Percentiles rank a stretch among this genome's conserved stretches.
phyloP scores from a whole-genome alignment of 2,329 filamentous ascomycete genomes.

The Hymenoscyphus salicellus region DNA sequence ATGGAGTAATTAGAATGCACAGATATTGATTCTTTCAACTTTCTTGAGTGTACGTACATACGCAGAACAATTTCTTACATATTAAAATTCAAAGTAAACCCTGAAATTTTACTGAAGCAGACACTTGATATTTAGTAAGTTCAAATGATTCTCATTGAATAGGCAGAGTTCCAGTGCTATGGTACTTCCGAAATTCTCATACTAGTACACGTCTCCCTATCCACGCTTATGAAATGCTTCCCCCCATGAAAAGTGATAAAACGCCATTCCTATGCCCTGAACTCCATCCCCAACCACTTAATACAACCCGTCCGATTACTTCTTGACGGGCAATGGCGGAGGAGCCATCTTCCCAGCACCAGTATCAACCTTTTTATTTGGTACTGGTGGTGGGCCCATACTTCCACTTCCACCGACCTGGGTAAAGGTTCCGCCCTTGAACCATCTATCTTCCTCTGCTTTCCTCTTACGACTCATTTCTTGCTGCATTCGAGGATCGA shows the following conservation, averaged over 20 bases:
- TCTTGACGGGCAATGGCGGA: slow-evolving; percentile 30
- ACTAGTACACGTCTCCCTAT: background rate
- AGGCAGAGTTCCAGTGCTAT: background rate
- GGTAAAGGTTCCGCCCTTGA: slow-evolving; percentile 95
- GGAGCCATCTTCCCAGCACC: slow-evolving; percentile 51
- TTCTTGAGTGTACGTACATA: too few species aligned
- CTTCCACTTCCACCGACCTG: slow-evolving; percentile 66
- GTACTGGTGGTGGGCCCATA: slow-evolving; percentile 74
- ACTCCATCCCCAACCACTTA: background rate
- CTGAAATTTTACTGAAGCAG: background rate
- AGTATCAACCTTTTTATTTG: slow-evolving; percentile 68
- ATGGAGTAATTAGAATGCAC: too few species aligned
- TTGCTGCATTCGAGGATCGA: slow-evolving; percentile 86
- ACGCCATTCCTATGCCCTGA: slow-evolving; percentile 8
- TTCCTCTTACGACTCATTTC: slow-evolving; percentile 88
- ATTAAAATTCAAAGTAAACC: too few species aligned
- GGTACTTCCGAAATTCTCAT: background rate
- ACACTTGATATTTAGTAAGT: background rate
- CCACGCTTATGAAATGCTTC: background rate
- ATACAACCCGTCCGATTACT: slow-evolving; percentile 14
- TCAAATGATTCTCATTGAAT: background rate
- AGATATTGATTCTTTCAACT: too few species aligned
- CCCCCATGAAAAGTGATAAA: background rate
- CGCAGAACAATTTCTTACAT: too few species aligned
- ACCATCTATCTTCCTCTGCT: slow-evolving; percentile 92